These are phyloP conservation scores for Aspergillus terreus DNA, from an alignment of 2,329 filamentous ascomycete genomes.

Conservation along the genomic window DNA sequence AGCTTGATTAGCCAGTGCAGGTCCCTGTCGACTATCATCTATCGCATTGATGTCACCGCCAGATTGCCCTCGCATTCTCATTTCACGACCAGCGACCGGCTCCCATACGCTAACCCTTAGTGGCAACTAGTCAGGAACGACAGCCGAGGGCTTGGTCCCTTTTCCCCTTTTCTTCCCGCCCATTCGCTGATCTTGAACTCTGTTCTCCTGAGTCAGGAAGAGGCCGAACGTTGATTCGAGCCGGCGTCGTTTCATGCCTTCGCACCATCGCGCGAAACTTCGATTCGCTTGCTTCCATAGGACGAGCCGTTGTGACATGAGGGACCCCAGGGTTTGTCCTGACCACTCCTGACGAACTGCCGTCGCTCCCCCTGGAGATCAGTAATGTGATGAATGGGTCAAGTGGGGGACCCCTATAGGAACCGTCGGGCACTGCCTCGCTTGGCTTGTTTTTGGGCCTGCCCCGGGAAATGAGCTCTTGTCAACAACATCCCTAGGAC, in stretches of 20 bases:
- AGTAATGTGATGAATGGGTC: slow-evolving; percentile 3
- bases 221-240: slow-evolving; percentile 1
- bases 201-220: neutral
- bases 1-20: neutral
- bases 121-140: slow-evolving; percentile 7
- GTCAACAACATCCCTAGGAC: neutral
- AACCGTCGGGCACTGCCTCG: slow-evolving; percentile 13
- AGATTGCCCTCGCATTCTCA: slow-evolving; percentile 1
- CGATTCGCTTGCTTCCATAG: neutral
- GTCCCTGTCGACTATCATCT: neutral
- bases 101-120: neutral
- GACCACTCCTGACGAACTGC: slow-evolving; percentile 8
- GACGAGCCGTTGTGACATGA: neutral
- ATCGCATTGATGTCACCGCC: slow-evolving; percentile 5
- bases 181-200: neutral
- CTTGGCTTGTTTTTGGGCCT: slow-evolving; percentile 10
- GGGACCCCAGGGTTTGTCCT: slow-evolving; percentile 1
- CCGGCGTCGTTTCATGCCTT: neutral
- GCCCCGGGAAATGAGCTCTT: slow-evolving; percentile 5
- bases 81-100: slow-evolving; percentile 3
- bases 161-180: neutral
- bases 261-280: neutral
- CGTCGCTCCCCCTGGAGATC: slow-evolving; percentile 9
- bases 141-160: neutral
- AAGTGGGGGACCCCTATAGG: slow-evolving; percentile 6